phyloP scores from a whole-genome alignment of 345 rosid species.

The Gossypium herbaceum region DNA sequence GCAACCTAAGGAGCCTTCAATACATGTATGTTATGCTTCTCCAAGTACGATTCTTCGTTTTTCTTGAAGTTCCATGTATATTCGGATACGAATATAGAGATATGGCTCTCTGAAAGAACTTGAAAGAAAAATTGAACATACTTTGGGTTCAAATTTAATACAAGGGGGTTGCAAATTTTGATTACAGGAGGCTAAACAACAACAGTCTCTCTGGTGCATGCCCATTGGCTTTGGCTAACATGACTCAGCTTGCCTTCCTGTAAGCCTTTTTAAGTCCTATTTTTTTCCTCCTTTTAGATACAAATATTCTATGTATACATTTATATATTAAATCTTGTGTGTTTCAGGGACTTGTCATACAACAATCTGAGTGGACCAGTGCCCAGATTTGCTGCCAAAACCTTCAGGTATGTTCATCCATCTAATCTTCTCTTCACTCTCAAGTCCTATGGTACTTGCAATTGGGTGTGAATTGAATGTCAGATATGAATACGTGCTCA shows the following conservation, averaged over 20 bases:
- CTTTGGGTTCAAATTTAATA: neutral
- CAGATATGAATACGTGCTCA: neutral
- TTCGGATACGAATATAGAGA: neutral
- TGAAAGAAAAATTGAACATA: neutral
- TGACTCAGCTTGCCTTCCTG: slow-evolving; percentile 93
- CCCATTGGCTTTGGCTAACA: slow-evolving; percentile 70
- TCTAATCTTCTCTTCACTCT: slow-evolving; percentile 3
- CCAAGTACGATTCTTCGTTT: neutral
- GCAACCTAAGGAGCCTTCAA: slow-evolving; percentile 60
- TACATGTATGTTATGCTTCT: slow-evolving; percentile 57
- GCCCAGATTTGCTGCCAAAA: slow-evolving; percentile 82
- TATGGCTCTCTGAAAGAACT: too few relatives aligned
- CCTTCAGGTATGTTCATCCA: slow-evolving; percentile 63
- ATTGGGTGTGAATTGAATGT: neutral
- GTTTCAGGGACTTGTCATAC: slow-evolving; percentile 80
- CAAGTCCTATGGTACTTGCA: neutral
- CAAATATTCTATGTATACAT: neutral
- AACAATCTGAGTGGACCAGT: slow-evolving; percentile 89
- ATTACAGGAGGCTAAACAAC: slow-evolving; percentile 85
- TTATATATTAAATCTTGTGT: slow-evolving; percentile 10
- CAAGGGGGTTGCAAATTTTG: neutral
- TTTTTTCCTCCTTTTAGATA: neutral
- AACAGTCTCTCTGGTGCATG: slow-evolving; percentile 71
- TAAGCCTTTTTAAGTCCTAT: slow-evolving; percentile 29
- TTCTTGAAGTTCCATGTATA: neutral